Base-by-base conservation (phyloP, 306 rosid species). In the Cucurbita maxima region DNA sequence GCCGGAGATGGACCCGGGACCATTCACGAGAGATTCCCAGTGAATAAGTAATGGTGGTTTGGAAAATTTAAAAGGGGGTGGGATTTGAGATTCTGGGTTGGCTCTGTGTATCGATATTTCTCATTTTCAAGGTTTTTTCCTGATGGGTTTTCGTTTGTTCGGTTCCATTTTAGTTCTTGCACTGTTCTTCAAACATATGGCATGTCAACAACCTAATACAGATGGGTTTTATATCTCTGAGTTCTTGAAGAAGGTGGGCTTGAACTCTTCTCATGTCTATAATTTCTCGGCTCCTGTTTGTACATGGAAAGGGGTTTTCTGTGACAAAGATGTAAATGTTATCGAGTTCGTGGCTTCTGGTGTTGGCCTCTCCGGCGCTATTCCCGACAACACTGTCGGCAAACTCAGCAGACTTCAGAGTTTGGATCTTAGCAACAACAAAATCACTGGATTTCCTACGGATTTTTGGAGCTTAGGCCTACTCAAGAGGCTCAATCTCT, bases 391-490 rank as follows among this genome's bases (percentile, higher is more conserved):
- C 57, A 89, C 99, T 53, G 78, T 95, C 48, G 97, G 92, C 37
- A 95, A 95, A 79, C 96, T 95, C 53, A 79, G 76, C 72, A 88
- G 58, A 78, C 91, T 95, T 75, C 93, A 88, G 62, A 36, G 62
- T 81, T 80, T 95, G 82, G 91, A 91, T 84, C 97, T 95, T 52
- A 91, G 99, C 89, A 43, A 67, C 84, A 95, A 95, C 86, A 86
- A 79, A 66, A 88, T 95, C 83, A 88, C 88, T 22, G 74, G 36
- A 15, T 81, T 95, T 75, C 91, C 99, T 56, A 83, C 96, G 44
- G 99, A 95, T 86, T 89, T 95, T 73, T 91, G 99, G 99, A 87
- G 99, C 50, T 79, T 95, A 25, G 76, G 84, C 81, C 86, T 87
- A 43, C 88, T 95, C 81, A 87, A 82, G 67, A 83, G 48, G 78